Evolutionary conservation across 179 eudicot species (phyloP).

Genomic region (Beta lomatogona): DNA sequence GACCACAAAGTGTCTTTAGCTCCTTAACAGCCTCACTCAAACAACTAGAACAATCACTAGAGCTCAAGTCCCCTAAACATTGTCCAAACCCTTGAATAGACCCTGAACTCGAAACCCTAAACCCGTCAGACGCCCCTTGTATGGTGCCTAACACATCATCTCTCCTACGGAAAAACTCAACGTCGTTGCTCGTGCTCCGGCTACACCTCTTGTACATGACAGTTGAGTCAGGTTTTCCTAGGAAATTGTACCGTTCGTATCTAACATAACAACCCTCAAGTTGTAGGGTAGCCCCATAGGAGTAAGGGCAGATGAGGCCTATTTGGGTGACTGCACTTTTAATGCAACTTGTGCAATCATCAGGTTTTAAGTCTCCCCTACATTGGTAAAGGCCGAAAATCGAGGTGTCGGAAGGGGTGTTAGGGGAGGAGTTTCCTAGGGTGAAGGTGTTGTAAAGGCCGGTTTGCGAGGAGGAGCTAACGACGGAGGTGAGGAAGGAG

Average conservation of each 20-base stretch:
- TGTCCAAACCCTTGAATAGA: conserved; percentile 72
- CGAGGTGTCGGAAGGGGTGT: conserved; percentile 26
- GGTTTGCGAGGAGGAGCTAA: conserved; percentile 51
- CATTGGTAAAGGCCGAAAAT: conserved; percentile 77
- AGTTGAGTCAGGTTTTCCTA: conserved; percentile 50
- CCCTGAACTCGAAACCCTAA: conserved; percentile 66
- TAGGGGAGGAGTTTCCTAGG: conserved; percentile 33
- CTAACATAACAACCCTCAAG: conserved; percentile 61
- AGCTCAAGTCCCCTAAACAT: conserved; percentile 69
- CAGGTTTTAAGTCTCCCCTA: conserved; percentile 58
- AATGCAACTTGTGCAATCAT: conserved; percentile 59
- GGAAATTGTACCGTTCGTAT: conserved; percentile 52
- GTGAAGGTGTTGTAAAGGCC: conserved; percentile 48
- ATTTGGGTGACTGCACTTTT: conserved; percentile 52
- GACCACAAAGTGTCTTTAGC: conserved; percentile 67
- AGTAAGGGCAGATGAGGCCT: conserved; percentile 55
- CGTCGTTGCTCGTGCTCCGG: conserved; percentile 41
- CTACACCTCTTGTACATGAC: conserved; percentile 68
- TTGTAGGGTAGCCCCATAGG: conserved; percentile 66
- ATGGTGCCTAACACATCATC: conserved; percentile 65
- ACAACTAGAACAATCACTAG: conserved; percentile 57
- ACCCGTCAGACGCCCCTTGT: conserved; percentile 27
- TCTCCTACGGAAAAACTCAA: conserved; percentile 54
- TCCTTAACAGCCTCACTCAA: conserved; percentile 51
- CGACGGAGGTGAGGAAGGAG: conserved; percentile 58